phyloP scores from a whole-genome alignment of 2,329 filamentous ascomycete genomes.

The Clarireedia homoeocarpa region DNA sequence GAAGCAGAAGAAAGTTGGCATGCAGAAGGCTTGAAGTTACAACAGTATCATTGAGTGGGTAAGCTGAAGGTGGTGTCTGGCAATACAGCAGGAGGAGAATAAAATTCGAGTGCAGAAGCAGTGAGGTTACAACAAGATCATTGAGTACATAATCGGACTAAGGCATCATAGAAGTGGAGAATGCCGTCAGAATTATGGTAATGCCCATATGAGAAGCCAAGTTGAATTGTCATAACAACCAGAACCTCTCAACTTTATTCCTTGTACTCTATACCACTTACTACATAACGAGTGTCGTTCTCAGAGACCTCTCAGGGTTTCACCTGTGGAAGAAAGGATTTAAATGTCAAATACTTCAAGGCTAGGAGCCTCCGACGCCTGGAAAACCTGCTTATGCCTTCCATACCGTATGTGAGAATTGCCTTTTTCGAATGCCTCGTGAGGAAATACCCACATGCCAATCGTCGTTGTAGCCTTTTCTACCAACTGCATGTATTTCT shows the following conservation, averaged over 20 bases:
- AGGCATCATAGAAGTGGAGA: too few species aligned
- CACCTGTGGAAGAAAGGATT: too few species aligned
- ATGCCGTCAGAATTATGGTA: too few species aligned
- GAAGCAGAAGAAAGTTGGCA: conserved; percentile 7
- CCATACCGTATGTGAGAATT: not conserved
- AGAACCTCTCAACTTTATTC: too few species aligned
- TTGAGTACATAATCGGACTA: too few species aligned
- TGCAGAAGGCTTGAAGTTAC: conserved; percentile 1
- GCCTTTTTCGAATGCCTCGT: not conserved
- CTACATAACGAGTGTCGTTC: too few species aligned
- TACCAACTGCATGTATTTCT: not conserved
- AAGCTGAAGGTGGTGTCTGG: not conserved
- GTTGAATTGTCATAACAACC: too few species aligned
- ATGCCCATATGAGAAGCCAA: too few species aligned
- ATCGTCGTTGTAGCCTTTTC: not conserved
- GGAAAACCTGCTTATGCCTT: not conserved
- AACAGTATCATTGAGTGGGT: too few species aligned
- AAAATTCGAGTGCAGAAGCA: conserved; percentile 3
- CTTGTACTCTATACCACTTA: too few species aligned
- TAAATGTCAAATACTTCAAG: not conserved
- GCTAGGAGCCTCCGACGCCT: not conserved
- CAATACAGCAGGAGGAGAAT: conserved; percentile 2
- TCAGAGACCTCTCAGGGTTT: too few species aligned
- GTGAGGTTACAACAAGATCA: not conserved
- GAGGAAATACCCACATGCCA: not conserved